A percentile compares a stretch with the other conserved stretches of the same genome.
These are phyloP conservation scores for Lepiota subincarnata DNA, from an alignment of 768 basidiomycete species.

Conservation along the genomic window DNA sequence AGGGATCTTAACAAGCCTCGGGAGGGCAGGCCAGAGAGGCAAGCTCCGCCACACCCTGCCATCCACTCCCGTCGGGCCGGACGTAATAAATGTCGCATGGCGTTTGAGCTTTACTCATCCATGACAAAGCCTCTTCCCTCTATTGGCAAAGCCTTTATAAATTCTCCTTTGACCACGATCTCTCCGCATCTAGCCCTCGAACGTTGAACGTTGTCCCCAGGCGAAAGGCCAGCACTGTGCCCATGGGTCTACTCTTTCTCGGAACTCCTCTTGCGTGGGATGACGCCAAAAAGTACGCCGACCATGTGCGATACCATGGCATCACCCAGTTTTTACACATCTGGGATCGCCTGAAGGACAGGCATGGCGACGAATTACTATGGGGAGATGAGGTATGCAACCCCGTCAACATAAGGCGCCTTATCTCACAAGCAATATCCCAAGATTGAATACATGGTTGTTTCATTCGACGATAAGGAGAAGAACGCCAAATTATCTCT, in stretches of 20 bases:
- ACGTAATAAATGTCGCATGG: slow-evolving; percentile 15
- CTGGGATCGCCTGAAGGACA: slow-evolving; percentile 90
- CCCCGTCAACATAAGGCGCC: slow-evolving; percentile 1
- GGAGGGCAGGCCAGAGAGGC: not conserved
- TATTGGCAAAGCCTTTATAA: not conserved
- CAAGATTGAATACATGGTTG: slow-evolving; percentile 95
- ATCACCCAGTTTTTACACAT: slow-evolving; percentile 93
- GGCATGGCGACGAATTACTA: slow-evolving; percentile 84
- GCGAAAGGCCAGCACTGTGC: not conserved
- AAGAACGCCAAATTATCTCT: slow-evolving; percentile 87
- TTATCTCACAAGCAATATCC: not conserved
- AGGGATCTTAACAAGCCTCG: too few relatives aligned
- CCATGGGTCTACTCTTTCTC: slow-evolving; percentile 89
- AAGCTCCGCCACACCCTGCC: not conserved
- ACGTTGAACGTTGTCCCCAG: not conserved
- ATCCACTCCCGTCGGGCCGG: slow-evolving; percentile 18
- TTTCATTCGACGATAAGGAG: slow-evolving; percentile 72
- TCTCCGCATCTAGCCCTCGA: not conserved
- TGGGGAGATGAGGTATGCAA: slow-evolving; percentile 95
- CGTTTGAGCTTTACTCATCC: slow-evolving; percentile 4
- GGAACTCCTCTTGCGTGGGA: slow-evolving; percentile 94
- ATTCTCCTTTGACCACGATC: not conserved
- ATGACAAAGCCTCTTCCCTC: slow-evolving; percentile 11
- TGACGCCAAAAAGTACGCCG: slow-evolving; percentile 79
- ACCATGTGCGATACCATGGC: slow-evolving; percentile 89